Evolutionary conservation across 495 filamentous ascomycete species (phyloP).

Genomic region (Stereocaulon alpinum): DNA sequence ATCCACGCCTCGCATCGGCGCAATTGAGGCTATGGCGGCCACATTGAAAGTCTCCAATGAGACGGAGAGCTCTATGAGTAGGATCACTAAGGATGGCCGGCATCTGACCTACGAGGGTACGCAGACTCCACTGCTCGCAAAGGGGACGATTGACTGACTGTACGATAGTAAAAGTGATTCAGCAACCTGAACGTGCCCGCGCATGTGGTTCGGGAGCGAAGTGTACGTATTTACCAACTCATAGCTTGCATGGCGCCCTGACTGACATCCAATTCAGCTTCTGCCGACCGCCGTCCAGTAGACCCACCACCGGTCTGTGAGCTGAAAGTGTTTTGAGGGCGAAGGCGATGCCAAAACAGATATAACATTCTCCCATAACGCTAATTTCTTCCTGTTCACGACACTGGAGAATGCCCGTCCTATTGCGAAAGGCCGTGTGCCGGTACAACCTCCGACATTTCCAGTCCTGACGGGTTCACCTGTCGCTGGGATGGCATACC

Average conservation of each 20-base stretch:
- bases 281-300: constrained; percentile 90
- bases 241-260: neutral
- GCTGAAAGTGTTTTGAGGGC: constrained; percentile 76
- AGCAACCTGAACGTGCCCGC: constrained; percentile 91
- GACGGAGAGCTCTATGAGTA: constrained; percentile 45
- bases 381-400: constrained; percentile 95
- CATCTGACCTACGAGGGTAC: constrained; percentile 59
- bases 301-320: constrained; percentile 97
- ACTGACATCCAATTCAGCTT: constrained; percentile 45
- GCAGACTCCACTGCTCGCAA: constrained; percentile 27
- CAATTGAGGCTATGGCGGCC: constrained; percentile 26
- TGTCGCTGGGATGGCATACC: constrained; percentile 91
- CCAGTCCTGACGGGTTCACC: constrained; percentile 91
- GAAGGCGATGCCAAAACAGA: constrained; percentile 52
- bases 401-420: constrained; percentile 80
- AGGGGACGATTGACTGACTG: neutral
- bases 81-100: constrained; percentile 69
- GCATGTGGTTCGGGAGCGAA: constrained; percentile 94
- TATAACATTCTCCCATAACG: constrained; percentile 86
- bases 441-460: constrained; percentile 51
- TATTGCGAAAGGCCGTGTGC: constrained; percentile 72
- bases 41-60: constrained; percentile 46
- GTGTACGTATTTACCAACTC: constrained; percentile 47
- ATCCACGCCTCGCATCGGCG: neutral
- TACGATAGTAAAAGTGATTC: constrained; percentile 53